Conservation (phyloP, 257 asterid genomes). For the Lantana camara region DNA sequence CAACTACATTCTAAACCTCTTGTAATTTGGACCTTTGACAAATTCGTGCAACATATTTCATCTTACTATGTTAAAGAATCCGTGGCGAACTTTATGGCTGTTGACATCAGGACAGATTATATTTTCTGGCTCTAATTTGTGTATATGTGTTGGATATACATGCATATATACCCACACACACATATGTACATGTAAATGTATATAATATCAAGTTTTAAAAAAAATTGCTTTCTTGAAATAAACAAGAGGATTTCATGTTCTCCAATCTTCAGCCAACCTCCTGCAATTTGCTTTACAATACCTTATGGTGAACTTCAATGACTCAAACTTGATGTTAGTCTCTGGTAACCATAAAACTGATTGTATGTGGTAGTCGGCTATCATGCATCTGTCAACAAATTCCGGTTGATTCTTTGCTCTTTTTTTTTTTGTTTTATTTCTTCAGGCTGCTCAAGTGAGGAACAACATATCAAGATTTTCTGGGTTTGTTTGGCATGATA, state of each 20-base stretch:
- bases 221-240: too few species aligned
- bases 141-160: too few species aligned
- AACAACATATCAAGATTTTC: conserved; percentile 79
- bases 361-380: conserved; percentile 9
- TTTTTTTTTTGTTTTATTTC: conserved; percentile 21
- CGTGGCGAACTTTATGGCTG: too few species aligned
- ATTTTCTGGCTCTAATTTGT: too few species aligned
- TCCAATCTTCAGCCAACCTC: conserved; percentile 19
- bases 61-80: too few species aligned
- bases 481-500: conserved; percentile 88
- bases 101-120: too few species aligned
- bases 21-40: too few species aligned
- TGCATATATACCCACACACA: too few species aligned
- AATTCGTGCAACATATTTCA: too few species aligned
- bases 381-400: conserved; percentile 13
- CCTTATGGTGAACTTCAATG: neutral
- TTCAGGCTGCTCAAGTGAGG: conserved; percentile 86
- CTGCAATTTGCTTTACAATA: neutral
- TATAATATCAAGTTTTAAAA: too few species aligned
- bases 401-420: neutral
- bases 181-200: too few species aligned
- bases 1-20: too few species aligned
- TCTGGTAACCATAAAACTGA: conserved; percentile 1
- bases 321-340: neutral
- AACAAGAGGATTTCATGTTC: neutral